Conservation (phyloP, 768 basidiomycete genomes). For the Suillus discolor region DNA sequence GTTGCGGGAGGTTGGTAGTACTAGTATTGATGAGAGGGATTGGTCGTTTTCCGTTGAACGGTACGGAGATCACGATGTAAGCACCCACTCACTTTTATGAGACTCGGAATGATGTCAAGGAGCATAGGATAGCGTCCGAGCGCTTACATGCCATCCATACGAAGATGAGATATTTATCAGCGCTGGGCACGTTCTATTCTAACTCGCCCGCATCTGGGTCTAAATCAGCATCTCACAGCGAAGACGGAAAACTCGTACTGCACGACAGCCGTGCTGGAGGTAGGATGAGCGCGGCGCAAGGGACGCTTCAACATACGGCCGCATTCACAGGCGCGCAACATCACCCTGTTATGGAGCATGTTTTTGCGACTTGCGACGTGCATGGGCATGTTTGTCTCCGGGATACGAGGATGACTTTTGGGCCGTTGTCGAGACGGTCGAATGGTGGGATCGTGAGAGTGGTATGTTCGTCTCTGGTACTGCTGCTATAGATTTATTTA, state of each 20-base stretch:
- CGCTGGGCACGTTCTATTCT: background rate
- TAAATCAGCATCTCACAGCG: slow-evolving; percentile 41
- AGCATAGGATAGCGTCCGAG: slow-evolving; percentile 66
- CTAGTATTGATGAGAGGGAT: background rate
- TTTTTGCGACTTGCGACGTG: slow-evolving; percentile 68
- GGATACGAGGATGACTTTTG: slow-evolving; percentile 76
- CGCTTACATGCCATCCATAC: slow-evolving; percentile 63
- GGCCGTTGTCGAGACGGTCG: slow-evolving; percentile 45
- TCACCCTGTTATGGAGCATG: slow-evolving; percentile 67
- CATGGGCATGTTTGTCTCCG: slow-evolving; percentile 64
- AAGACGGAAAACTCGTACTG: slow-evolving; percentile 67
- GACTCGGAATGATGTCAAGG: background rate
- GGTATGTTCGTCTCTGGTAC: slow-evolving; percentile 41
- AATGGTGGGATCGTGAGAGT: slow-evolving; percentile 57
- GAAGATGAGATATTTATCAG: slow-evolving; percentile 69
- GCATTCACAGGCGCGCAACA: slow-evolving; percentile 69
- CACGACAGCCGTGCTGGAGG: slow-evolving; percentile 56
- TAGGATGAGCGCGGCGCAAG: slow-evolving; percentile 43
- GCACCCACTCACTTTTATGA: background rate
- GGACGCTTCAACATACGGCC: slow-evolving; percentile 50
- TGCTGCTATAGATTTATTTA: slow-evolving; percentile 12
- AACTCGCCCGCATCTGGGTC: background rate
- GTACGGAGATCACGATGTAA: slow-evolving; percentile 36
- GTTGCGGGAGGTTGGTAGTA: slow-evolving; percentile 22
- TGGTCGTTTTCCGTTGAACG: slow-evolving; percentile 22